These are phyloP conservation scores for Papiliotrema terrestris DNA, from an alignment of 1,284 basidiomycete species.

Conservation along the genomic window DNA sequence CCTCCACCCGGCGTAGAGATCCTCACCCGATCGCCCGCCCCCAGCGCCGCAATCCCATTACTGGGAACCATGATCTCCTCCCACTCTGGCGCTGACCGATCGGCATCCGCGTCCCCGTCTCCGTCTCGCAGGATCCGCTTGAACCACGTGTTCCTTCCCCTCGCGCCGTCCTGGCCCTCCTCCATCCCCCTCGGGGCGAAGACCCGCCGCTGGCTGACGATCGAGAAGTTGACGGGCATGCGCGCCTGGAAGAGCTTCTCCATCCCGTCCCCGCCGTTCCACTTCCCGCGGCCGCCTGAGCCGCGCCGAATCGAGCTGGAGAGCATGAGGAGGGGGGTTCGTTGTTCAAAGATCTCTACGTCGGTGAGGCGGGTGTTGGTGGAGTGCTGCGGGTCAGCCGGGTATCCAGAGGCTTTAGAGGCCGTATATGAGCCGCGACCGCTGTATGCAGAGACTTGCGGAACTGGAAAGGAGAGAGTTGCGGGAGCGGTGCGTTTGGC, in stretches of 20 bases:
- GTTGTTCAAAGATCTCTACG: conserved; percentile 85
- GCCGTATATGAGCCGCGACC: too few species aligned
- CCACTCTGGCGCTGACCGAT: too few species aligned
- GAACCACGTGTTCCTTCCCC: conserved; percentile 31
- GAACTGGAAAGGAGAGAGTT: too few species aligned
- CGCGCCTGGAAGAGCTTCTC: conserved; percentile 84
- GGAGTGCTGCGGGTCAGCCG: conserved; percentile 71
- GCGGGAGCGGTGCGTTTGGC: too few species aligned
- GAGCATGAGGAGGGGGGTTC: conserved; percentile 66
- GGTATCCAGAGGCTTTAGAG: too few species aligned
- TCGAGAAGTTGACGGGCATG: conserved; percentile 83
- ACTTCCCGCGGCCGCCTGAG: conserved; percentile 74
- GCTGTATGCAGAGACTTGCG: too few species aligned
- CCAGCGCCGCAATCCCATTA: conserved; percentile 66
- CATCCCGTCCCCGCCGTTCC: conserved; percentile 81
- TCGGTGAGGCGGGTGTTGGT: conserved; percentile 92
- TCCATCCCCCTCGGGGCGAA: conserved; percentile 28
- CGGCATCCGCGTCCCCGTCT: too few species aligned
- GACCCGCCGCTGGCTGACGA: conserved; percentile 33
- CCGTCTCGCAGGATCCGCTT: conserved; percentile 57
- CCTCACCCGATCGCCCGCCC: conserved; percentile 27
- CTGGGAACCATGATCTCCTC: conserved; percentile 79
- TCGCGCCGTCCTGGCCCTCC: conserved; percentile 25
- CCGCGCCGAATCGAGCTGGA: conserved; percentile 72
- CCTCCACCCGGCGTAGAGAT: conserved; percentile 39